Conservation (phyloP, 108 stramenopile genomes). For the Schizochytrium sp. region DNA sequence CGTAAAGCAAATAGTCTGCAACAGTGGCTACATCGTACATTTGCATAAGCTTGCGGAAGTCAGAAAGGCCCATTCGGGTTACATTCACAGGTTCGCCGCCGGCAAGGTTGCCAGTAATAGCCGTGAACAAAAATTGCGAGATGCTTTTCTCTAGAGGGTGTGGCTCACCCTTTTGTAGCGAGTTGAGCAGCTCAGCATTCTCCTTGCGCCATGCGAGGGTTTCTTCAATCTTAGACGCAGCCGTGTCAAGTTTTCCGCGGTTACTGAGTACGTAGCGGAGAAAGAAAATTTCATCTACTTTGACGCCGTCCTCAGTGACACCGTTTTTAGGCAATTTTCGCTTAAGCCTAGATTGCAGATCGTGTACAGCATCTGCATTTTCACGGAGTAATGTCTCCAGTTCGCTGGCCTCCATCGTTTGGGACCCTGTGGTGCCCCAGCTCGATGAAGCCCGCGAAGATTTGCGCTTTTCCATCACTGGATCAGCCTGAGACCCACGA, state of each 20-base stretch:
- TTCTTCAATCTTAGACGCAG: constrained; percentile 28
- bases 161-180: neutral
- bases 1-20: constrained; percentile 33
- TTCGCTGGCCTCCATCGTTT: too few relatives aligned
- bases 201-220: constrained; percentile 50
- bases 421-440: neutral
- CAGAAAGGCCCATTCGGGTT: constrained; percentile 6
- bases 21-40: neutral
- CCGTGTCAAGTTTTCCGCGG: neutral
- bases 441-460: neutral
- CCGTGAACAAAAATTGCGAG: constrained; percentile 33
- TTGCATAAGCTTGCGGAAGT: constrained; percentile 54
- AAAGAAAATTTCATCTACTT: constrained; percentile 17
- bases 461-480: neutral
- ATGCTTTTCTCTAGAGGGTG: constrained; percentile 28
- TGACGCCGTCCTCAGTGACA: constrained; percentile 48
- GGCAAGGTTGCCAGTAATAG: neutral
- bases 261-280: constrained; percentile 42
- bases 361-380: neutral
- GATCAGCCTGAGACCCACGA: too few relatives aligned
- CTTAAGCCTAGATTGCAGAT: neutral
- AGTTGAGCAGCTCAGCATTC: neutral
- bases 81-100: constrained; percentile 28
- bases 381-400: neutral
- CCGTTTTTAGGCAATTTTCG: neutral